Conservation (phyloP, 2,329 filamentous ascomycete species). For the Colletotrichum coccodes region DNA sequence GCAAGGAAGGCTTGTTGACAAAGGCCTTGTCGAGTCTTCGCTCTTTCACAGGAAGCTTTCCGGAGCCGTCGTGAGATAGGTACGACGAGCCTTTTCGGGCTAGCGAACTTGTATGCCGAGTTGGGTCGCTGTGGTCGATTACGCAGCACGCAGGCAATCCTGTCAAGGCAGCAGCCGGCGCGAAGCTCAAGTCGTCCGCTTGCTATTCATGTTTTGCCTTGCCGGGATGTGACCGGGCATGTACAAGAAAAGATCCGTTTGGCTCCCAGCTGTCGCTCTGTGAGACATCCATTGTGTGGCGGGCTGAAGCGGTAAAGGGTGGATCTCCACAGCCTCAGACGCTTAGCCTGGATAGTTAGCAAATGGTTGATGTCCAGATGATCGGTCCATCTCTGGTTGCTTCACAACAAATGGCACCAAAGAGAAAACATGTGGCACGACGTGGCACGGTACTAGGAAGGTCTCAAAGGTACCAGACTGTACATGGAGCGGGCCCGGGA, state of each 20-base stretch:
- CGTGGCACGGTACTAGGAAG: constrained; percentile 7
- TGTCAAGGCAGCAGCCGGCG: not conserved
- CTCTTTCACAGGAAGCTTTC: not conserved
- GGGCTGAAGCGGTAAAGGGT: not conserved
- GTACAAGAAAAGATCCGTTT: constrained; percentile 2
- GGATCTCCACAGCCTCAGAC: not conserved
- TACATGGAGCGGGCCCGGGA: constrained; percentile 9
- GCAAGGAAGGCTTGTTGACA: not conserved
- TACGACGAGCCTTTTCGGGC: not conserved
- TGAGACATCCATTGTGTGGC: not conserved
- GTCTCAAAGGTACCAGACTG: not conserved
- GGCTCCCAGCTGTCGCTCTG: not conserved
- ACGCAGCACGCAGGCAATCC: not conserved
- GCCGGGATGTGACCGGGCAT: not conserved
- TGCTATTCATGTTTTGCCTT: not conserved
- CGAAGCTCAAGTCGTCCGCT: not conserved
- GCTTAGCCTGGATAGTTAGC: not conserved
- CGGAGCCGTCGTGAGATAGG: not conserved
- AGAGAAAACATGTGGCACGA: constrained; percentile 29
- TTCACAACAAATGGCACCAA: not conserved
- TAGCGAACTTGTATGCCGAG: not conserved
- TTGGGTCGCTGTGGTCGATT: not conserved
- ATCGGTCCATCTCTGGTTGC: not conserved
- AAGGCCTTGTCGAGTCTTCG: not conserved
- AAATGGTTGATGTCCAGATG: constrained; percentile 19